Base-by-base conservation (phyloP, 2,329 filamentous ascomycete species). In the Penicillium brevicompactum region DNA sequence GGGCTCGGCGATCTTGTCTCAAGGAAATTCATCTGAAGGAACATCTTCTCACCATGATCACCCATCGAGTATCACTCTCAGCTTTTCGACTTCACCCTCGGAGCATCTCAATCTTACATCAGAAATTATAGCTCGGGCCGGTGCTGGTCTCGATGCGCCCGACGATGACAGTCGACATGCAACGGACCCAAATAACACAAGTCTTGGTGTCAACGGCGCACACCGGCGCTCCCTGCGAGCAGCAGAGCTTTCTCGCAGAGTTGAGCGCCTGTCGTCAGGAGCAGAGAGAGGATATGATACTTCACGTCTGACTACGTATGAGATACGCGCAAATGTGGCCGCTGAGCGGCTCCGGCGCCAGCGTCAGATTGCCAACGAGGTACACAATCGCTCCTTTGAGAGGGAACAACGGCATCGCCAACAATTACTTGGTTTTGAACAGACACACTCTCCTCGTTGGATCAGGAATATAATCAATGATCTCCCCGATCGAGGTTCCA, bases 1-100 rank as follows among this genome's bases (percentile, higher is more conserved):
- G 47, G 68, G 66, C 21, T 76, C 77, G 38, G 67, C 78, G 44
- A 67, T 78, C 34, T 62, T 76, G 30, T 76, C 77, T 2, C 76
- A 75, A 41, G 67, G 64, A 43, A 57, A 57, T 56, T 57, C 62
- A 56, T 54, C 68, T 53, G 66, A 71, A 54, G 43, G 54, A 11
- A 59, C 52, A 21, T 54, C 54, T 34, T 55, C 65, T 13, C 66
- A 53, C 31, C 46, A 60, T 24, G 71, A 74, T 46, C 59, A 64
- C 21, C 70, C 72, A 44, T 67, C 74, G 5, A 70, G 59, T 45
- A 62, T 73, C 46, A 71, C 72, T 45, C 64, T 74, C 11, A 72
- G 71, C 56, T 74, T 74, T 69, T 75, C 74, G 22, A 66, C 73
- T 21, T 77, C 76, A 14, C 76, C 75, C 13, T 69, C 68, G 7